A percentile compares a stretch with the other conserved stretches of the same genome.
These are phyloP conservation scores for Xylariaceae sp. DNA, from an alignment of 2,329 filamentous ascomycete species.

Conservation along the genomic window DNA sequence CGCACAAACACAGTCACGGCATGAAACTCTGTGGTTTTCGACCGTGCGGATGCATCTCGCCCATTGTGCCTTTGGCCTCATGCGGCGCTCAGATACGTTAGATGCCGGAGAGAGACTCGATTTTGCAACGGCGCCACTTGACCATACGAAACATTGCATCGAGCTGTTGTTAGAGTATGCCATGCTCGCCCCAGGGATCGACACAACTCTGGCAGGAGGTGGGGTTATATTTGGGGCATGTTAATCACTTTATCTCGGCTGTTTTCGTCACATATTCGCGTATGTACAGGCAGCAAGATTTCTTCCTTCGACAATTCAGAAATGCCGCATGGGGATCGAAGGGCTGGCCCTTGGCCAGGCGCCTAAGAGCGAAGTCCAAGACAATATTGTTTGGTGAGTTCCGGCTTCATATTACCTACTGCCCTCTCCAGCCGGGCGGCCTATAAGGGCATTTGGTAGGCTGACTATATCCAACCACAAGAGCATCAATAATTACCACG, in stretches of 20 bases:
- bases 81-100: constrained; percentile 9
- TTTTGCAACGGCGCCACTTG: constrained; percentile 4
- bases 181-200: constrained; percentile 17
- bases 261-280: too few species aligned
- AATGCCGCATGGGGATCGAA: too few species aligned
- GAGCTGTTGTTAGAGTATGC: constrained; percentile 10
- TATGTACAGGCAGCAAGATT: too few species aligned
- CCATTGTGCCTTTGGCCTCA: constrained; percentile 20
- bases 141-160: constrained; percentile 19
- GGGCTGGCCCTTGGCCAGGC: too few species aligned
- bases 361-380: too few species aligned
- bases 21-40: constrained; percentile 5
- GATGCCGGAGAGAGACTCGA: constrained; percentile 18
- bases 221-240: constrained; percentile 21
- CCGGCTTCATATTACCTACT: background rate
- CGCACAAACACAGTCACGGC: constrained; percentile 4
- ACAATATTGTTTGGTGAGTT: too few species aligned
- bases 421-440: background rate
- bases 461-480: background rate
- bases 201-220: constrained; percentile 8
- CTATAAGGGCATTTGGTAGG: background rate
- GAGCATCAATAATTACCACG: background rate
- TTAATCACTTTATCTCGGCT: too few species aligned
- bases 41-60: constrained; percentile 20
- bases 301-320: too few species aligned